These are phyloP conservation scores for Croton laevigatus DNA, from an alignment of 441 rosid genomes.

Conservation along the genomic window DNA sequence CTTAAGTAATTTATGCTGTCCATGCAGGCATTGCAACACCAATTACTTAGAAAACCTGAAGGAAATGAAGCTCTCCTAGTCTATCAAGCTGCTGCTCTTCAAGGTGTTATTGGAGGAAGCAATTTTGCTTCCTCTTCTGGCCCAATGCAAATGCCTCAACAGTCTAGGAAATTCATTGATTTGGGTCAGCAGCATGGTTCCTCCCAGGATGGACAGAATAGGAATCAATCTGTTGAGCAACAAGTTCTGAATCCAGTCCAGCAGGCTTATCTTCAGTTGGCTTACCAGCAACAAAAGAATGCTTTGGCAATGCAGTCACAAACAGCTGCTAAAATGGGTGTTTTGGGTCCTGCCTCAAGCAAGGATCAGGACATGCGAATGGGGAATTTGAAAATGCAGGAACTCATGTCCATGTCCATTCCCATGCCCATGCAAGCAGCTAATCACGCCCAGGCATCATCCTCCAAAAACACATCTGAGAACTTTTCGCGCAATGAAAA, in stretches of 20 bases:
- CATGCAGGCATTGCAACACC: slow-evolving; percentile 62
- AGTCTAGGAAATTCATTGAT: slow-evolving; percentile 78
- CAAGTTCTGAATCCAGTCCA: slow-evolving; percentile 75
- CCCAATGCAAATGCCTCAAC: slow-evolving; percentile 82
- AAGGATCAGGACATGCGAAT: slow-evolving; percentile 71
- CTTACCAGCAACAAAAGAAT: slow-evolving; percentile 77
- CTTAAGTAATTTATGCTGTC: slow-evolving; percentile 15
- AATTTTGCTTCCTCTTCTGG: slow-evolving; percentile 61
- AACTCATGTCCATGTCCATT: slow-evolving; percentile 45
- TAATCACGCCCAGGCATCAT: slow-evolving; percentile 80
- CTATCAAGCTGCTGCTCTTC: slow-evolving; percentile 74
- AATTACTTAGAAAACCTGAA: slow-evolving; percentile 67
- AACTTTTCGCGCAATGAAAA: slow-evolving; percentile 65
- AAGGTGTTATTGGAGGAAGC: slow-evolving; percentile 74
- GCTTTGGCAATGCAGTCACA: slow-evolving; percentile 45
- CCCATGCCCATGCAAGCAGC: slow-evolving; percentile 72
- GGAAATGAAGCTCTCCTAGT: slow-evolving; percentile 75
- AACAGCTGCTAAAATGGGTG: slow-evolving; percentile 80
- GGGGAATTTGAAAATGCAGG: slow-evolving; percentile 85
- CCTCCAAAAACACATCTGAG: slow-evolving; percentile 72
- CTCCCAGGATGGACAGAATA: slow-evolving; percentile 63
- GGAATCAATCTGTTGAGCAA: slow-evolving; percentile 67
- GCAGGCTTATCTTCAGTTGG: slow-evolving; percentile 87
- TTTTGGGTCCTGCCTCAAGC: slow-evolving; percentile 45
- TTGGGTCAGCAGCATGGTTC: slow-evolving; percentile 63